These are phyloP conservation scores for Dacryopinax spathularia DNA, from an alignment of 768 basidiomycete genomes.

Conservation along the genomic window DNA sequence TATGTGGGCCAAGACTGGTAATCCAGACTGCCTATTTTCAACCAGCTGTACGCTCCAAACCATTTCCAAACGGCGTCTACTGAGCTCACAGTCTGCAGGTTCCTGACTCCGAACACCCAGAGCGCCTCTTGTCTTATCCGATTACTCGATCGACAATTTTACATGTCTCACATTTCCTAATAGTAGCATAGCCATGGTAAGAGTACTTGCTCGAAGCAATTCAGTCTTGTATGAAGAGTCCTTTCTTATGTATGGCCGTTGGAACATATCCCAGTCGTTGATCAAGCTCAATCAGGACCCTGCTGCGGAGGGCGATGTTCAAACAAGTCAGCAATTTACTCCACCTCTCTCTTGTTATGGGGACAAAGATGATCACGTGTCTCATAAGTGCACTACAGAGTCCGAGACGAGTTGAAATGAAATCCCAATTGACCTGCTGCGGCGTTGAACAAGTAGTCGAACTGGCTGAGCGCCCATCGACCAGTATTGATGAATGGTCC, in stretches of 20 bases:
- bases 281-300: too few relatives aligned
- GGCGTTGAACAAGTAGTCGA: slow-evolving; percentile 6
- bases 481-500: slow-evolving; percentile 6
- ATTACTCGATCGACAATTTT: not conserved
- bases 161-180: not conserved
- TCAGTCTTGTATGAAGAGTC: too few relatives aligned
- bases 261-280: too few relatives aligned
- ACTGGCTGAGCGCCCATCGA: not conserved
- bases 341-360: too few relatives aligned
- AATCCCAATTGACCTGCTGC: not conserved
- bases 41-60: too few relatives aligned
- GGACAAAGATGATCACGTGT: too few relatives aligned
- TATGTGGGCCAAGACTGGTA: not conserved
- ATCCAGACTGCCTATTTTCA: not conserved
- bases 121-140: not conserved
- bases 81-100: too few relatives aligned
- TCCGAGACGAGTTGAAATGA: not conserved
- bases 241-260: too few relatives aligned
- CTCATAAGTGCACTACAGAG: not conserved
- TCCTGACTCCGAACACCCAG: too few relatives aligned
- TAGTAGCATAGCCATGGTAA: not conserved
- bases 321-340: too few relatives aligned
- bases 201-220: not conserved
- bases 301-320: too few relatives aligned
- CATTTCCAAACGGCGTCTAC: too few relatives aligned